Base-by-base conservation (phyloP, 2,329 filamentous ascomycete species). In the Fusarium abutilonis region DNA sequence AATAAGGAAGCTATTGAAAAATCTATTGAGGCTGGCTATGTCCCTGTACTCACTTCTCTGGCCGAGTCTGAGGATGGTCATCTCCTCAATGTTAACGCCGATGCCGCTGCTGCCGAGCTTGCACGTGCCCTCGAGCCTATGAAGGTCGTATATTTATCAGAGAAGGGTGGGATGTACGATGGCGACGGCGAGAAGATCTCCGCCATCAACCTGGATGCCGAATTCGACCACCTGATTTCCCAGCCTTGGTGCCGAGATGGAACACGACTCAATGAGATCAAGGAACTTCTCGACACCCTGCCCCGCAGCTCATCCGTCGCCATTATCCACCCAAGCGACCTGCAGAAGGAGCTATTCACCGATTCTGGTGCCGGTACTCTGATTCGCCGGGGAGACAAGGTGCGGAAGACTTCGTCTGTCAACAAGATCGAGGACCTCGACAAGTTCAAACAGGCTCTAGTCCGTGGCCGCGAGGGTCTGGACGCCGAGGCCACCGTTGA, bases 131-230 rank as follows among this genome's bases (percentile, higher is more conserved):
- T 99, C 50, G 89, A 98, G 78, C 95, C 95, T 23, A 81, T 98
- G 71, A 99, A 99, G 86, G 94, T 98, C 60, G 93, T 99, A 58
- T 99, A 97, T 76, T 84, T 98, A n/a, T 96, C 93, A 6, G 95
- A 99, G 80, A 98, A 98, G 84, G 95, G 95, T 45, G 95, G 94
- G 8, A 80, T 99, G 31, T 96, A 97, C 79, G 92, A 98, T 74
- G 93, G 93, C 57, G 91, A 96, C 64, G 90, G 90, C 56, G 89
- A 94, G 81, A 96, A 97, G 81, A 98, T 98, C 73, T 97, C 94
- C 6, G 91, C 90, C 57, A 98, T 98, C 79, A 98, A 98, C 79
- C 83, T 99, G 55, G 95, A 99, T 74, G 93, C 96, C 78, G 95
- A 99, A 79, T 98, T 91, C 72, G 92, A 96, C 56, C 85, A 91